phyloP scores from a whole-genome alignment of 129 eudicot genomes.

The Glebionis coronaria region DNA sequence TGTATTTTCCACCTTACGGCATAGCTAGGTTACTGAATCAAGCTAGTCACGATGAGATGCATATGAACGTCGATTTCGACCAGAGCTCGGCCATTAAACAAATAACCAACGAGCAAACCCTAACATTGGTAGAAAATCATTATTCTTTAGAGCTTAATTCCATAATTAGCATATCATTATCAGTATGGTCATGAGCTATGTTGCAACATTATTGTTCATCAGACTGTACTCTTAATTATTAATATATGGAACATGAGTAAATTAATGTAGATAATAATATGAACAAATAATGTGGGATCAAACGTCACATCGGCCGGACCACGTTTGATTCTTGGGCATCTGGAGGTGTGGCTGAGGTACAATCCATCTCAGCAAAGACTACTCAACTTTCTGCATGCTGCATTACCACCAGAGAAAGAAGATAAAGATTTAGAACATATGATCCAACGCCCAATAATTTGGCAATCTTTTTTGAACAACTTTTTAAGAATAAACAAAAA shows the following conservation, averaged over 20 bases:
- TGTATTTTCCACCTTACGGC: neutral
- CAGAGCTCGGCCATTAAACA: too few species aligned
- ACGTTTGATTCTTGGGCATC: slow-evolving; percentile 23
- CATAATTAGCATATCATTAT: neutral
- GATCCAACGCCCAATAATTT: slow-evolving; percentile 15
- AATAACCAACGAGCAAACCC: slow-evolving; percentile 6
- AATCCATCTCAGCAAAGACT: slow-evolving; percentile 27
- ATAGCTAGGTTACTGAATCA: neutral
- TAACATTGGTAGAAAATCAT: slow-evolving; percentile 4
- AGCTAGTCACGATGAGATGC: neutral
- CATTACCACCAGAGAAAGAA: slow-evolving; percentile 9
- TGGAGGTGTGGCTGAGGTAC: neutral
- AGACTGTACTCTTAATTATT: too few species aligned
- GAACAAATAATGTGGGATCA: slow-evolving; percentile 17
- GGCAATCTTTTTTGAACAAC: slow-evolving; percentile 9
- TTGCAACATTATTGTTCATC: too few species aligned
- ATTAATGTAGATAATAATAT: neutral
- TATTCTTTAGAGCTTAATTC: slow-evolving; percentile 23
- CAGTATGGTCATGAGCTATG: too few species aligned
- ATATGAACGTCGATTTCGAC: too few species aligned
- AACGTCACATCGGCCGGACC: slow-evolving; percentile 9
- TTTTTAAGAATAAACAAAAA: slow-evolving; percentile 8
- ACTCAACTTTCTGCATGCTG: slow-evolving; percentile 17
- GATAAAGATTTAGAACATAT: slow-evolving; percentile 21
- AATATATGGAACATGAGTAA: too few species aligned